Percentiles rank a stretch among this genome's conserved stretches.
These are phyloP conservation scores for Nothopassalora personata DNA, from an alignment of 2,329 filamentous ascomycete genomes.

Conservation along the genomic window DNA sequence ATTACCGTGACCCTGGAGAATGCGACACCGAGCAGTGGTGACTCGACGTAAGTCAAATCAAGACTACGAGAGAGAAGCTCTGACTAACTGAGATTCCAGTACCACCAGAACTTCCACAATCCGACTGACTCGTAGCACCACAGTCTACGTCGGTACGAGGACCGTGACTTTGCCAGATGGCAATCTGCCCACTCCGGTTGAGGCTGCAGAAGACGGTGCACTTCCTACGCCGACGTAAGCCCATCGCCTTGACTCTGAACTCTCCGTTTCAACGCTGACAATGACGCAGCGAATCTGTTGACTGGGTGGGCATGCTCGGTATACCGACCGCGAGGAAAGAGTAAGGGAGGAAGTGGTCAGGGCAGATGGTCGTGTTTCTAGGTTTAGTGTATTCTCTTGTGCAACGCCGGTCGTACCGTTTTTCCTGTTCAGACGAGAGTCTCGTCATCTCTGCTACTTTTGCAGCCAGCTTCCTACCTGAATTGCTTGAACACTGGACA, in stretches of 20 bases:
- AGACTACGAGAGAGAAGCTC: neutral
- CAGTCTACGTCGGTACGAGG: conserved; percentile 18
- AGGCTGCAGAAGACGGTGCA: conserved; percentile 2
- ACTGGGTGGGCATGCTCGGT: conserved; percentile 12
- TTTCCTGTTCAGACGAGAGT: neutral
- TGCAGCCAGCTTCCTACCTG: neutral
- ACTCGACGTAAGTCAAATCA: conserved; percentile 20
- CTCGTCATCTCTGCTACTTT: neutral
- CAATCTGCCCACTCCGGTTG: neutral
- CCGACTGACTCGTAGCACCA: conserved; percentile 19
- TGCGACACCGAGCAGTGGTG: conserved; percentile 9
- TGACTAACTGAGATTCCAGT: neutral
- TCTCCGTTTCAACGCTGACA: conserved; percentile 1
- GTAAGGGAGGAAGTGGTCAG: neutral
- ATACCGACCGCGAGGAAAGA: conserved; percentile 1
- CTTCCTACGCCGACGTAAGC: conserved; percentile 12
- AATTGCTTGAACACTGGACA: neutral
- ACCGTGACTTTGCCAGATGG: conserved; percentile 17
- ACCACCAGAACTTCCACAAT: conserved; percentile 18
- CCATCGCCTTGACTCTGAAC: neutral
- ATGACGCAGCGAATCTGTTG: conserved; percentile 5
- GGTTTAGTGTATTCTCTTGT: neutral
- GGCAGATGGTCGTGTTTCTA: neutral
- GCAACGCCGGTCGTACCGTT: neutral
- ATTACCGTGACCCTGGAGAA: conserved; percentile 28